Conservation (phyloP, 257 asterid species). For the Jaltomata sinuosa region DNA sequence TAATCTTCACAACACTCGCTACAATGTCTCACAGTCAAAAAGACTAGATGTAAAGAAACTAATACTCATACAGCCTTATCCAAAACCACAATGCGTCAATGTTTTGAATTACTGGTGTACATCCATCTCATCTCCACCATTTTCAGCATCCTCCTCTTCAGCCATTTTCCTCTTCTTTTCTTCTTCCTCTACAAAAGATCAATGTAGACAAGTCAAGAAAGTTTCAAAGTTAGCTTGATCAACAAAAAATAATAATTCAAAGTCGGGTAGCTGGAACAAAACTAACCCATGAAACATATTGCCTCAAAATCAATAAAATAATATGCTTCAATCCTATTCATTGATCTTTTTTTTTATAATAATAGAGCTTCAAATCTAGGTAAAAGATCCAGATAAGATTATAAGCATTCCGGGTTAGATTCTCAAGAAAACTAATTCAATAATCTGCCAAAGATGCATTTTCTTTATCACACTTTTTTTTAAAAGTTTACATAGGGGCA, state of each 20-base stretch:
- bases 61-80: background rate
- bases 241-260: too few species aligned
- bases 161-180: constrained; percentile 17
- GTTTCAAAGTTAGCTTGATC: too few species aligned
- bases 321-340: background rate
- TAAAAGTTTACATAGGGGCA: background rate
- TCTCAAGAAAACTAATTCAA: background rate
- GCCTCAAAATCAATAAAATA: background rate
- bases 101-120: background rate
- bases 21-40: background rate
- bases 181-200: constrained; percentile 14
- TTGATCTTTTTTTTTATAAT: too few species aligned
- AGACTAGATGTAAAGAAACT: background rate
- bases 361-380: background rate
- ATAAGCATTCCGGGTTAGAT: background rate
- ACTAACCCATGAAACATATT: background rate
- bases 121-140: background rate
- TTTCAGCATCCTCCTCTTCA: constrained; percentile 8
- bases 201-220: background rate
- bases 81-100: background rate
- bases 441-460: background rate
- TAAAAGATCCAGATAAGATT: background rate
- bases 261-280: background rate
- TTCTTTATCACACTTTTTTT: background rate
- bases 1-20: background rate